These are phyloP conservation scores for Aschersonia sp. DNA, from an alignment of 2,329 filamentous ascomycete genomes.

Conservation along the genomic window DNA sequence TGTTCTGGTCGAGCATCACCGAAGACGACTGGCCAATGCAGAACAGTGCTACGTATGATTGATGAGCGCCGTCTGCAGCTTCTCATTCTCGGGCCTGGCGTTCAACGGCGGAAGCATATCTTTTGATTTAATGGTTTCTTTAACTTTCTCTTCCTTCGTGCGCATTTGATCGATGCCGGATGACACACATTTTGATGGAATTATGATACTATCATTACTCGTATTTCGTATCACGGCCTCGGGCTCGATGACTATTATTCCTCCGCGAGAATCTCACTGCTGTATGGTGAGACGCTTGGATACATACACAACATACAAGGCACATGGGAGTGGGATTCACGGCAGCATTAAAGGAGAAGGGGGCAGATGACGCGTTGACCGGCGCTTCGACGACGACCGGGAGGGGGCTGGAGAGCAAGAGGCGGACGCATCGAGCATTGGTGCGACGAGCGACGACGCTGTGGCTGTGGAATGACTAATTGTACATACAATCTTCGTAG, in stretches of 20 bases:
- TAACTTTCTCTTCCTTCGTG: slow-evolving; percentile 4
- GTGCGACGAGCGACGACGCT: background rate
- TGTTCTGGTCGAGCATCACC: slow-evolving; percentile 98
- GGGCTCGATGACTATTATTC: background rate
- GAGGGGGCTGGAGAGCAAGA: too few species aligned
- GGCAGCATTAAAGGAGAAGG: too few species aligned
- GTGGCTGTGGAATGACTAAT: background rate
- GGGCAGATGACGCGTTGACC: too few species aligned
- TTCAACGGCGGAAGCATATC: slow-evolving; percentile 9
- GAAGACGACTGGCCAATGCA: slow-evolving; percentile 89
- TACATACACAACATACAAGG: background rate
- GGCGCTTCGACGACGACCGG: too few species aligned
- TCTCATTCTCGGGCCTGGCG: slow-evolving; percentile 7
- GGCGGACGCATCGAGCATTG: background rate
- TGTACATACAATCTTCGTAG: slow-evolving; percentile 2
- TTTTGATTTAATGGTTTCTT: slow-evolving; percentile 7
- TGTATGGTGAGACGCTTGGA: background rate
- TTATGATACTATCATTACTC: background rate
- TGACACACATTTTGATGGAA: slow-evolving; percentile 1
- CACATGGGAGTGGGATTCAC: too few species aligned
- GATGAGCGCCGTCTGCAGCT: too few species aligned
- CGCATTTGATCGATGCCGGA: background rate
- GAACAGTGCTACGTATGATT: slow-evolving; percentile 25
- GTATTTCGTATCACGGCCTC: background rate
- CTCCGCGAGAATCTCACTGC: background rate